These are phyloP conservation scores for Moricandia arvensis DNA, from an alignment of 345 rosid genomes.

Conservation along the genomic window DNA sequence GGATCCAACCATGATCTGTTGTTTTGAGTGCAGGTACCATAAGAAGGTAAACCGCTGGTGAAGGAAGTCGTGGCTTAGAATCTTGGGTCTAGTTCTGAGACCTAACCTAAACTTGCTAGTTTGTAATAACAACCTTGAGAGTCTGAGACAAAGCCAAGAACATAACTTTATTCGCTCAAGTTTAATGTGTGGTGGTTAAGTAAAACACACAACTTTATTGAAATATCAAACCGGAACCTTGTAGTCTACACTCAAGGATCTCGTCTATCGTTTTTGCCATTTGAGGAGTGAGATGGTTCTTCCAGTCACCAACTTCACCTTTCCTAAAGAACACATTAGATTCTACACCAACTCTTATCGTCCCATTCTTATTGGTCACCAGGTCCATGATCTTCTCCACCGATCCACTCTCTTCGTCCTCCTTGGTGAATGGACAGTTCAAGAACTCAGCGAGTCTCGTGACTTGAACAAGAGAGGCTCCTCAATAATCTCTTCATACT, in stretches of 20 bases:
- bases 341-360: not conserved
- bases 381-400: slow-evolving; percentile 25
- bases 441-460: not conserved
- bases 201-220: not conserved
- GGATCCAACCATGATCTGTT: not conserved
- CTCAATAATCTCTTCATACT: not conserved
- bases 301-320: slow-evolving; percentile 2
- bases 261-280: not conserved
- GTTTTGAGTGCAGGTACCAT: not conserved
- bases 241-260: not conserved
- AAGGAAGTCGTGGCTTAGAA: not conserved
- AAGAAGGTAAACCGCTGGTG: not conserved
- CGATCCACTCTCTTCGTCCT: not conserved
- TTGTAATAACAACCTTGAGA: not conserved
- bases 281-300: not conserved
- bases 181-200: too few relatives aligned
- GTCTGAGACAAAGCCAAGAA: too few relatives aligned
- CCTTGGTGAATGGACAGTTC: not conserved
- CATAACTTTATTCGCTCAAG: too few relatives aligned
- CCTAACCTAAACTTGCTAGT: not conserved
- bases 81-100: not conserved
- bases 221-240: not conserved
- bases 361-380: not conserved
- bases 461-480: not conserved
- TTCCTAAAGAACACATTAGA: not conserved